Percentiles rank a stretch among this genome's conserved stretches.
phyloP scores from a whole-genome alignment of 768 basidiomycete genomes.

The Trichaptum fuscoviolaceum region DNA sequence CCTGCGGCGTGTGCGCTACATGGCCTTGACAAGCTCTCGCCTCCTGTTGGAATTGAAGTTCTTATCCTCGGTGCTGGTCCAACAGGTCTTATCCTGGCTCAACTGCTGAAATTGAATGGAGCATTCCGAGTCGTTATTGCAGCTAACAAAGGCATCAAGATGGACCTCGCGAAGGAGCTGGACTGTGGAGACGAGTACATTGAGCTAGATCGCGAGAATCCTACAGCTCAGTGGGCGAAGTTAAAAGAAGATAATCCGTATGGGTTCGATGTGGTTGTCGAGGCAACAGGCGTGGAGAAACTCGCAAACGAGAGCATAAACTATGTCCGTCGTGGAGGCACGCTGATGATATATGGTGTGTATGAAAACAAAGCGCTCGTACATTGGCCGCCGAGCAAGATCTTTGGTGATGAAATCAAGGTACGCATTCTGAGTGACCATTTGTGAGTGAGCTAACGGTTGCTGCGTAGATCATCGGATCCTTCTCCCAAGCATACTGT shows the following conservation, averaged over 20 bases:
- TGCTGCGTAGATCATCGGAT: conserved; percentile 68
- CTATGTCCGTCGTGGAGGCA: conserved; percentile 60
- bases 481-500: conserved; percentile 84
- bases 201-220: conserved; percentile 32
- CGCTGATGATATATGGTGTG: conserved; percentile 85
- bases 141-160: conserved; percentile 38
- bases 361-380: conserved; percentile 83
- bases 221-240: conserved; percentile 34
- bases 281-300: conserved; percentile 38
- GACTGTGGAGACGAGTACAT: conserved; percentile 35
- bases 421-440: conserved; percentile 23
- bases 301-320: conserved; percentile 37
- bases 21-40: conserved; percentile 38
- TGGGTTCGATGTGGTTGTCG: conserved; percentile 41
- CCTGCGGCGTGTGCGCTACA: conserved; percentile 40
- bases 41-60: conserved; percentile 34
- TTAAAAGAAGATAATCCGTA: conserved; percentile 36
- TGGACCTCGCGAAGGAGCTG: conserved; percentile 35
- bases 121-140: conserved; percentile 20
- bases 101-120: conserved; percentile 30
- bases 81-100: conserved; percentile 37
- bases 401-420: conserved; percentile 66
- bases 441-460: not conserved
- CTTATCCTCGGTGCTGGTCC: conserved; percentile 39
- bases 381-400: conserved; percentile 83